Percentiles rank a stretch among this genome's conserved stretches.
Evolutionary conservation across 192 early-diverging fungal species (phyloP).

Genomic region (Gryganskiella cystojenkinii): DNA sequence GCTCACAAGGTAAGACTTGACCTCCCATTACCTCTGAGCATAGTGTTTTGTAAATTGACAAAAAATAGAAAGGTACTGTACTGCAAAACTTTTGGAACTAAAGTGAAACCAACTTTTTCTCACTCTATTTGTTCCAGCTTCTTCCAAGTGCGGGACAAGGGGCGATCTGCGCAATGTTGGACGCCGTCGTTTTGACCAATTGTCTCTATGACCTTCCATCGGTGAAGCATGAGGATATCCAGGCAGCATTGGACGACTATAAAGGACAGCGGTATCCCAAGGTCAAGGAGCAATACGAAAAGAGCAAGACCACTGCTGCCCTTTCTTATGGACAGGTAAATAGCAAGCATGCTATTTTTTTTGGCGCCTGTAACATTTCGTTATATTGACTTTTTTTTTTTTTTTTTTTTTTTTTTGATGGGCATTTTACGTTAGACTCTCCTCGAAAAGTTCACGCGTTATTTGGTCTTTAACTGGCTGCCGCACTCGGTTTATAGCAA

Average conservation of each 20-base stretch:
- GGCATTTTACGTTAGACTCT: too few species aligned
- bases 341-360: background rate
- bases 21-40: too few species aligned
- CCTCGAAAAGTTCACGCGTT: background rate
- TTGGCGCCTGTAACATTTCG: too few species aligned
- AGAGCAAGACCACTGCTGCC: background rate
- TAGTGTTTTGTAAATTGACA: too few species aligned
- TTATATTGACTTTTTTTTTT: too few species aligned
- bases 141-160: slow-evolving; percentile 7
- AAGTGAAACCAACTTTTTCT: too few species aligned
- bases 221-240: background rate
- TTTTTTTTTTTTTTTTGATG: background rate
- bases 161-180: background rate
- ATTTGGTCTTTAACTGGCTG: slow-evolving; percentile 1
- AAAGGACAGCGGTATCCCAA: background rate
- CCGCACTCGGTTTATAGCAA: background rate
- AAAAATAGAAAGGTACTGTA: too few species aligned
- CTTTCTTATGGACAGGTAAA: slow-evolving; percentile 6
- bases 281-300: slow-evolving; percentile 5
- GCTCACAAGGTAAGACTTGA: too few species aligned
- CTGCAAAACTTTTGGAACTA: too few species aligned
- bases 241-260: background rate
- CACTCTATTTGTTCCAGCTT: background rate
- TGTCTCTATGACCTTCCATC: background rate
- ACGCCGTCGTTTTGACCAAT: background rate